Evolutionary conservation across 345 rosid genomes (phyloP), one percentile per base, ranked within the genome.

Genomic region (Salix viminalis): DNA sequence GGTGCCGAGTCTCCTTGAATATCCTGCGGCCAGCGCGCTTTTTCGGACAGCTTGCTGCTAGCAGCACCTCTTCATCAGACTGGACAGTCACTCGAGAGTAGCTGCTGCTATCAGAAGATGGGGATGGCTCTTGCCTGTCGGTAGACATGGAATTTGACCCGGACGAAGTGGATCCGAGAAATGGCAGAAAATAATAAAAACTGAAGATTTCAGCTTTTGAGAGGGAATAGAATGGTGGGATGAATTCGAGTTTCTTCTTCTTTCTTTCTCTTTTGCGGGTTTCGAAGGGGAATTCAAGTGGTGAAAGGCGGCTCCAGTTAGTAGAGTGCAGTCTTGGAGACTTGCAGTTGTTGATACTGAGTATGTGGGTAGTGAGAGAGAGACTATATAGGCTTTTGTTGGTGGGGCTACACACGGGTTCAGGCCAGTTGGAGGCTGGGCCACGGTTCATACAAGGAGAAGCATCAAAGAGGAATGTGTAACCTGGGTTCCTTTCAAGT

Each of bases 1-100:
- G 97, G 46, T 92, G 97, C 2, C 97, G 89, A 3, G 97, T 92
- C 84, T 92, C 92, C 65, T 86, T 87, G 69, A 90, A 91, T 6
- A 89, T 73, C 73, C 72, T 87, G 48, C 96, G n/a, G 32, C 92
- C 83, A 1, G 83, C 65, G 42, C 69, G 72, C 28, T 61, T 80
- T 54, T 80, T 80, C 14, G 83, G 83, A 32, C 42, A 65, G 9
- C 60, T 76, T 11, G 42, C 36, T 4, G 83, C 83, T 50, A 80
- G 72, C 1, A 50, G 9, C 14, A 66, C 52, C 4, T 80, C 79
- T 23, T 67, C 69, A 11, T 80, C 79, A 12, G 83, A 80, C 8
- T 75, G 76, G 68, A 75, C 42, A 30, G 41, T 2, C 39, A 42
- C 14, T 6, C 50, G 61, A 21, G 10, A 32, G 2, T 26, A 32